A percentile compares a stretch with the other conserved stretches of the same genome.
These are phyloP conservation scores for Tetragonia tetragonoides DNA, from an alignment of 148 eudicot species.

Conservation along the genomic window DNA sequence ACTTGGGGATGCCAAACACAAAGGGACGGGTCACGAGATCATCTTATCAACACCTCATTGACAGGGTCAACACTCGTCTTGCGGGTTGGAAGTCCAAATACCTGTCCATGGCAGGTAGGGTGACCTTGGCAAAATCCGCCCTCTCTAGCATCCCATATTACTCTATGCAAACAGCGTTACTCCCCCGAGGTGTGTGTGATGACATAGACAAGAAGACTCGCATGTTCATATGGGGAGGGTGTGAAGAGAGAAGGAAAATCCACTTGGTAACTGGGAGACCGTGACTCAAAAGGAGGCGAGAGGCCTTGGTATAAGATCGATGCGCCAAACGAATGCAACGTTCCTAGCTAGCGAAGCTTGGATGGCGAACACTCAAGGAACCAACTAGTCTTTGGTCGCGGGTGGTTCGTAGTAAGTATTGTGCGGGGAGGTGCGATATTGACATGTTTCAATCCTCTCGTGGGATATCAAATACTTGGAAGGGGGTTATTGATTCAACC, in stretches of 20 bases:
- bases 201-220: background rate
- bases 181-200: no score
- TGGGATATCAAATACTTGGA: no score
- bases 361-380: background rate
- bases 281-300: background rate
- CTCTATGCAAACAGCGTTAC: no score
- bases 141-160: no score
- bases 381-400: background rate
- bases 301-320: background rate
- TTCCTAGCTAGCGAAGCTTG: constrained; percentile 4
- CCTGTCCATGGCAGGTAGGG: no score
- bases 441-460: background rate
- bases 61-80: no score
- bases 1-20: no score
- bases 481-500: no score
- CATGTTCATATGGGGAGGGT: background rate
- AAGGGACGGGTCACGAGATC: no score
- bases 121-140: no score
- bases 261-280: background rate
- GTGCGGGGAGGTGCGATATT: background rate
- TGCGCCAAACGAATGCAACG: background rate
- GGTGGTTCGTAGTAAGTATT: background rate
- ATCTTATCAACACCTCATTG: no score
- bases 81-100: no score
- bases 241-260: background rate